Evolutionary conservation across 2,329 filamentous ascomycete species (phyloP), one percentile per base, ranked within the genome.

Genomic region (Neofusicoccum kwambonambiense): DNA sequence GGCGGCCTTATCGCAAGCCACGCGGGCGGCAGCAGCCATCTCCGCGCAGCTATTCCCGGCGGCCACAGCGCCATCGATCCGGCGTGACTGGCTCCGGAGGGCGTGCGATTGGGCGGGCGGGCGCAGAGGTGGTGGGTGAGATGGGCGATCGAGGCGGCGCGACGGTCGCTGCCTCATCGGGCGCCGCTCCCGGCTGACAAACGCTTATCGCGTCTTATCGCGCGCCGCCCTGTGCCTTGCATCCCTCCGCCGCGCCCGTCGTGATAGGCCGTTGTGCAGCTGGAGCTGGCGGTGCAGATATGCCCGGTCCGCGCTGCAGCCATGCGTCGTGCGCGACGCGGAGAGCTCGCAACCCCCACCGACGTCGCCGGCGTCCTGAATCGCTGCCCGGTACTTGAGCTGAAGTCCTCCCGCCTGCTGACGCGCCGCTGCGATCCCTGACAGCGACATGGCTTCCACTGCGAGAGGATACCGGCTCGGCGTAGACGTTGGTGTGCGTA

Each of bases 401-500:
- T 5, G 27, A 5, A 2, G 27, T 1, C 27, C 27, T 31, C 27
- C 27, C 27, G 27, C 27, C 27, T 7, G 27, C 27, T 31, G 27
- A 1, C 27, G 27, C 6, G 27, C 27, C 6, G 27, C 1, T 31
- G 45, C 45, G 5, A 49, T 31, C 5, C 11, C 22, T 11, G 9
- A 49, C 19, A 27, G 45, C 4, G 31, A 31, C 3, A 62, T 64
- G 62, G 22, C 41, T 44, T 50, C 58, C 8, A 44, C 39, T 5
- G 51, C 50, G 4, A 70, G 37, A 45, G 66, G 66, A 12, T 73
- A 71, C 58, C 68, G 69, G 9, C 67, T 73, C 17, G 71, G 71
- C 44, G 69, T 72, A 1, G 70, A 73, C 52, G 70, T 73, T 41
- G 70, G 71, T 35, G 69, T 70, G 68, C 51, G 67, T 50, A 5